These are phyloP conservation scores for Dioscorea dumetorum DNA, from an alignment of 106 monocot genomes.

Conservation along the genomic window DNA sequence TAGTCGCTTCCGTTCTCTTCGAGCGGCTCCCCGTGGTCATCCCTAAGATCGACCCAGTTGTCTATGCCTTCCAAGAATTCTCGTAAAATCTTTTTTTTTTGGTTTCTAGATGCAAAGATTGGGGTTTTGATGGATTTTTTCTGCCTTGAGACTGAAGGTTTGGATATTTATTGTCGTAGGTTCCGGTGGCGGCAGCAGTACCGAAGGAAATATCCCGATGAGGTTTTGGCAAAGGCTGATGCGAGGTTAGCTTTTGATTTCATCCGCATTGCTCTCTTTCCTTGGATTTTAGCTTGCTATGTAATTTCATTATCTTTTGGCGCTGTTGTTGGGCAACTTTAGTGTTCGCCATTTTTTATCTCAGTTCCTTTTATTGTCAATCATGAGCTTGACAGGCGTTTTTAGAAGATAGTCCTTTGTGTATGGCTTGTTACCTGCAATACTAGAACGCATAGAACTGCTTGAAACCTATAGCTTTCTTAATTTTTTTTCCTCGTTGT, in stretches of 20 bases:
- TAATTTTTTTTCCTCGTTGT: too few relatives aligned
- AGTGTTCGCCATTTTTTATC: not conserved
- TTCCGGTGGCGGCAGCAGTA: constrained; percentile 76
- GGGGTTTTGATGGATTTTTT: not conserved
- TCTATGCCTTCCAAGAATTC: constrained; percentile 93
- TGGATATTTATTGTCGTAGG: constrained; percentile 22
- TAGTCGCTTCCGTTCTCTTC: constrained; percentile 80
- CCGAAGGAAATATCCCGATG: constrained; percentile 59
- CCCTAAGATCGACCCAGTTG: constrained; percentile 83
- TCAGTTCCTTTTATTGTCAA: not conserved
- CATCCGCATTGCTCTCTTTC: not conserved
- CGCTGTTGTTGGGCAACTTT: not conserved
- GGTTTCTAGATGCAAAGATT: not conserved
- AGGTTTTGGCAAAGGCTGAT: constrained; percentile 44
- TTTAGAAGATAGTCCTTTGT: too few relatives aligned
- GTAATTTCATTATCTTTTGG: not conserved
- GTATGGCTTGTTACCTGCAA: too few relatives aligned
- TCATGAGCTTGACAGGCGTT: not conserved
- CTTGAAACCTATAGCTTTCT: too few relatives aligned
- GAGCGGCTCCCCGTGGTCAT: constrained; percentile 86
- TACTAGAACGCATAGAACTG: too few relatives aligned
- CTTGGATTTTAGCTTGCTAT: not conserved
- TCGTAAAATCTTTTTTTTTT: constrained; percentile 39
- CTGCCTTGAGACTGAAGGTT: not conserved
- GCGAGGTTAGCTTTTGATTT: constrained; percentile 33